These are phyloP conservation scores for Cudoniella acicularis DNA, from an alignment of 495 filamentous ascomycete genomes.

Conservation along the genomic window DNA sequence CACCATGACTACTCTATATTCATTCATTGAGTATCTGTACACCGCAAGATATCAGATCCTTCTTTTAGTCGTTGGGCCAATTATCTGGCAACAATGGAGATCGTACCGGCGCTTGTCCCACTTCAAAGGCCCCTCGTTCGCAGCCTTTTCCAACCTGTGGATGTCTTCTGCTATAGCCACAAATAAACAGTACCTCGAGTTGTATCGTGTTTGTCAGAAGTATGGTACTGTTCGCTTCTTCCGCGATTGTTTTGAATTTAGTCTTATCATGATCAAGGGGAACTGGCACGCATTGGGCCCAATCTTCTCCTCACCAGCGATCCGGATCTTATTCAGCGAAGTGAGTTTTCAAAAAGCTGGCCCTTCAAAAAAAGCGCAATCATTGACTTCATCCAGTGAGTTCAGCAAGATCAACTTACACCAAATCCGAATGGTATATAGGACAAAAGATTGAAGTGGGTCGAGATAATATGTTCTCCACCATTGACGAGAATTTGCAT, in stretches of 20 bases:
- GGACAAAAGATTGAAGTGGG: slow-evolving; percentile 25
- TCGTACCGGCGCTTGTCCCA: background rate
- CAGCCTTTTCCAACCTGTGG: background rate
- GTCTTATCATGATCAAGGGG: no score
- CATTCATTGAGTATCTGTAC: background rate
- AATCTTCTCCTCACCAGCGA: slow-evolving; percentile 37
- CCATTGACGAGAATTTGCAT: slow-evolving; percentile 32
- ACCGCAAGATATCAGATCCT: background rate
- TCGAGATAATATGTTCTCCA: slow-evolving; percentile 33
- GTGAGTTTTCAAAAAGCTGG: background rate
- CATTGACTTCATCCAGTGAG: slow-evolving; percentile 23
- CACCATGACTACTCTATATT: background rate
- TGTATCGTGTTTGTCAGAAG: background rate
- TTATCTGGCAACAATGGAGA: background rate
- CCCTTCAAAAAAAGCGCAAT: background rate
- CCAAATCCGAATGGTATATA: slow-evolving; percentile 28
- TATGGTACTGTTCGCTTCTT: no score
- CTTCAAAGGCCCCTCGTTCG: background rate
- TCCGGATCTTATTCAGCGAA: slow-evolving; percentile 29
- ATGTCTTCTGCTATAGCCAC: background rate
- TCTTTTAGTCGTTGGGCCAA: background rate
- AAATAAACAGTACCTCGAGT: background rate
- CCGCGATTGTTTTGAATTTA: no score
- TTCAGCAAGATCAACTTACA: slow-evolving; percentile 33
- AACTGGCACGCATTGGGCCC: slow-evolving; percentile 36